Conservation (phyloP, 108 stramenopile genomes). For the Cyclostephanos invisitatus region DNA sequence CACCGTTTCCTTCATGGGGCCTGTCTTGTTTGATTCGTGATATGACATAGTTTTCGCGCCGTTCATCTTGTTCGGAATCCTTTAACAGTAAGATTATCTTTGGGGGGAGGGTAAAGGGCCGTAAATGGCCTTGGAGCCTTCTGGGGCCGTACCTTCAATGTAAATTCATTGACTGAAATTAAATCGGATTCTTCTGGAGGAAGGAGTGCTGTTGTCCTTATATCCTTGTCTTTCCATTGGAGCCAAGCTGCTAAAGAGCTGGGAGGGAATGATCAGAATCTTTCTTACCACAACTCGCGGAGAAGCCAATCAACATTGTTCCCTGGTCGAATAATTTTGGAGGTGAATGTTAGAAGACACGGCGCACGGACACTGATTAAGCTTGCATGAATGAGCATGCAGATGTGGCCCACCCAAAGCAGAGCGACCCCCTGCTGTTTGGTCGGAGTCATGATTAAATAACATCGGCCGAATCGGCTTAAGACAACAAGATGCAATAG, state of each 20-base stretch:
- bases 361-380: too few species aligned
- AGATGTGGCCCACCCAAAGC: too few species aligned
- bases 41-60: conserved; percentile 8
- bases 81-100: background rate
- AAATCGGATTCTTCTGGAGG: background rate
- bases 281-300: background rate
- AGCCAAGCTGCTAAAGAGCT: background rate
- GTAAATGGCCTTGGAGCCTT: conserved; percentile 7
- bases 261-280: background rate
- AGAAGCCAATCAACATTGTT: background rate
- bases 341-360: background rate
- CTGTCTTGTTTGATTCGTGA: conserved; percentile 4
- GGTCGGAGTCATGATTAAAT: background rate
- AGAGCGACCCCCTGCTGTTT: too few species aligned
- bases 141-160: background rate
- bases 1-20: background rate
- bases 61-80: conserved; percentile 7
- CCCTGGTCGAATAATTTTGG: background rate
- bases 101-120: background rate
- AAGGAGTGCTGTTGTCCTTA: background rate
- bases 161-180: background rate
- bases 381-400: too few species aligned
- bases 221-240: background rate
- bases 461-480: background rate
- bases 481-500: background rate